phyloP scores from a whole-genome alignment of 2,329 filamentous ascomycete genomes.

The Penicillium sp. region DNA sequence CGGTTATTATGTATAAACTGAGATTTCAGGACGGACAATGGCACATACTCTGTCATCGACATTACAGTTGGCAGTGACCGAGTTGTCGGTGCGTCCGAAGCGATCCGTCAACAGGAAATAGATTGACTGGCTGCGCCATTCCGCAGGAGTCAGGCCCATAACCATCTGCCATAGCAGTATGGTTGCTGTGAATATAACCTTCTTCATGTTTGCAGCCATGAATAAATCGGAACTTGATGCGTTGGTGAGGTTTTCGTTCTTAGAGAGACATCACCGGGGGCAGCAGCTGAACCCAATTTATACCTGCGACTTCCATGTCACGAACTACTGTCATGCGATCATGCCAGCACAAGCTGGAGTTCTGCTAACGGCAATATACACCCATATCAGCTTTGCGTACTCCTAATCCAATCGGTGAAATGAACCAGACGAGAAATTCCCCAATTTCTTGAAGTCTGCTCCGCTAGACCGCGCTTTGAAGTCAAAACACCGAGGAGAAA shows the following conservation, averaged over 20 bases:
- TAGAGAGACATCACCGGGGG: neutral
- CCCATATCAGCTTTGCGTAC: neutral
- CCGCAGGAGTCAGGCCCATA: constrained; percentile 26
- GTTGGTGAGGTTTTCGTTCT: neutral
- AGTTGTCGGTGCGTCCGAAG: constrained; percentile 40
- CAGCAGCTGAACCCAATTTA: neutral
- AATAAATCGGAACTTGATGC: neutral
- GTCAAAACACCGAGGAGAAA: neutral
- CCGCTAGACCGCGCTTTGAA: neutral
- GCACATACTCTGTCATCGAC: constrained; percentile 21
- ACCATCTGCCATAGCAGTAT: constrained; percentile 13
- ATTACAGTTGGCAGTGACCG: constrained; percentile 33
- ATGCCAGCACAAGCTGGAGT: too few relatives aligned
- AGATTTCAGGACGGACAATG: accelerated
- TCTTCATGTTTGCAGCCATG: neutral
- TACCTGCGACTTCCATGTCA: neutral
- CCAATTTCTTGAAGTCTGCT: neutral
- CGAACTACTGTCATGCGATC: neutral
- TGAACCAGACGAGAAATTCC: neutral
- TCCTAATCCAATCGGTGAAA: constrained; percentile 3
- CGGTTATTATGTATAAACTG: constrained; percentile 32
- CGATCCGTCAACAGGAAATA: constrained; percentile 47
- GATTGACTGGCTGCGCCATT: constrained; percentile 44
- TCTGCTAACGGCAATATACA: neutral
- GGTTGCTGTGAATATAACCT: neutral